Evolutionary conservation across 2,329 filamentous ascomycete species (phyloP), one percentile per base, ranked within the genome.

Genomic region (Apiospora sp.): DNA sequence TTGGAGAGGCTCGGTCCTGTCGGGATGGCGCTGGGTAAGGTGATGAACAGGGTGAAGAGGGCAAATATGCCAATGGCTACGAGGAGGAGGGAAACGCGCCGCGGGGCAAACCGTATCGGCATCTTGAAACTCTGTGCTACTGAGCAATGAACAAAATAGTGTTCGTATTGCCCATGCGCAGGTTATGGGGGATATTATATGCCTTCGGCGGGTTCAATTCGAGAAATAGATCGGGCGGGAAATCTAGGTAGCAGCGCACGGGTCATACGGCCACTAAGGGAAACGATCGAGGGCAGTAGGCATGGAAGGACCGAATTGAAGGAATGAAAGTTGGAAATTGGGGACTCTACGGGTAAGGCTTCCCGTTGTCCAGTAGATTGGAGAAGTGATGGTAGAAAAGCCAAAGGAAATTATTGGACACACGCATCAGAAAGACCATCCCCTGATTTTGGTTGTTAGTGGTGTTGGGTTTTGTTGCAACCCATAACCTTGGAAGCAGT

Each of bases 1-100:
- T 84, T 83, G 69, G 85, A 85, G n/a, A 89, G 81, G 70, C 84
- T 86, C 41, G 86, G 84, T 24, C 86, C 84, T 1, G 84, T 80
- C n/a, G 86, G 85, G 70, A 88, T 83, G 46, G 83, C 80, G 75
- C 82, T 84, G 24, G 87, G 86, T 14, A 90, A 81, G 19, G 85
- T 86, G 74, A 88, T 84, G 75, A 91, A 82, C 69, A 90, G 83
- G 64, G 85, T 85, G 76, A 88, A 83, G 72, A 91, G 77, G 73
- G 87, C 88, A 75, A 90, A 87, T 51, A 90, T 74, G 73, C 86
- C 84, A 67, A 91, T 81, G 71, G 82, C 79, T 72, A 86, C 82
- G 54, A 91, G 82, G 30, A 91, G 81, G 70, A 88, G 79, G 24
- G 86, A 86, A 74, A 90, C 81, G 71, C 87, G 88, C 67, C 88